Evolutionary conservation across 495 filamentous ascomycete genomes (phyloP).

Genomic region (Terfezia claveryi): DNA sequence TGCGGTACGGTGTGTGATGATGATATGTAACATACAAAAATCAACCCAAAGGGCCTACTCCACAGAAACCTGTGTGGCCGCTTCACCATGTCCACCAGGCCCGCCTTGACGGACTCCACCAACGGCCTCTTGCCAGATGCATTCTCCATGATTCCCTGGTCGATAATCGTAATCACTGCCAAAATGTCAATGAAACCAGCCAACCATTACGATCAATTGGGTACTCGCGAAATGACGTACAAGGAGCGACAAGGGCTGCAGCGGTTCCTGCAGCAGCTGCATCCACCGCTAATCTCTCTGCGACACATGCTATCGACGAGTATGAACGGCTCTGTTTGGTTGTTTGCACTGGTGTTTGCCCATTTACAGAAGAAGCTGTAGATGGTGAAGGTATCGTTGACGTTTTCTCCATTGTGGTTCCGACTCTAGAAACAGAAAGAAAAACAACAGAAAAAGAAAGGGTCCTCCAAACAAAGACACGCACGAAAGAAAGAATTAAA

Average conservation of each 20-base stretch:
- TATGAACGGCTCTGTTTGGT: no score
- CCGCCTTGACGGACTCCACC: constrained; percentile 37
- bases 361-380: no score
- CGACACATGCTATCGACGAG: neutral
- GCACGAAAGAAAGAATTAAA: no score
- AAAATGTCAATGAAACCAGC: neutral
- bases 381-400: no score
- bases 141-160: constrained; percentile 84
- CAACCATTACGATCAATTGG: neutral
- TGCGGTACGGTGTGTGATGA: neutral
- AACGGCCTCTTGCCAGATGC: constrained; percentile 65
- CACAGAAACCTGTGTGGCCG: constrained; percentile 50
- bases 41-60: constrained; percentile 63
- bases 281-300: constrained; percentile 40
- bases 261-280: constrained; percentile 48
- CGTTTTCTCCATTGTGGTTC: no score
- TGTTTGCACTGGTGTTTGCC: no score
- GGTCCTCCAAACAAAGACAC: no score
- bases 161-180: neutral
- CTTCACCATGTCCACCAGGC: constrained; percentile 38
- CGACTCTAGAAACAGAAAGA: no score
- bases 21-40: constrained; percentile 30
- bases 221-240: constrained; percentile 3
- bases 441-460: no score
- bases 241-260: constrained; percentile 60